phyloP scores from a whole-genome alignment of 2,329 filamentous ascomycete genomes.

The Xylariaceae sp. region DNA sequence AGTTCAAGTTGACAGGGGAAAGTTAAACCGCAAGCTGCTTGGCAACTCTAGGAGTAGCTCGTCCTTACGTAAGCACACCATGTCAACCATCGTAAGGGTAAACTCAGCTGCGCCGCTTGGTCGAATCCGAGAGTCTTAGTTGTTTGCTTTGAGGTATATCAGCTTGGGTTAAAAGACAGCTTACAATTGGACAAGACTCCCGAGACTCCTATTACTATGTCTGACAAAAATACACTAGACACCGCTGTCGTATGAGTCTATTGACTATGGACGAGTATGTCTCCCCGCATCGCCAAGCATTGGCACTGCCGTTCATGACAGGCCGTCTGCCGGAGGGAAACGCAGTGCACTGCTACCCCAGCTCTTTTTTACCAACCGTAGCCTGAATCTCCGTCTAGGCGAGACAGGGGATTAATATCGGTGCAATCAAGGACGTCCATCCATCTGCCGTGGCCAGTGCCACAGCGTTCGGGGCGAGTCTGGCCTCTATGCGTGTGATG shows the following conservation, averaged over 20 bases:
- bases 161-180: too few relatives aligned
- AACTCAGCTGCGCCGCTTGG: too few relatives aligned
- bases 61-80: too few relatives aligned
- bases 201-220: too few relatives aligned
- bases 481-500: neutral
- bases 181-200: too few relatives aligned
- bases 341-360: neutral
- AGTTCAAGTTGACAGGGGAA: too few relatives aligned
- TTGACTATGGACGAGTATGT: constrained; percentile 1
- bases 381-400: constrained; percentile 25
- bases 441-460: constrained; percentile 21
- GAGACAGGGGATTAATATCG: constrained; percentile 17
- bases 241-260: neutral
- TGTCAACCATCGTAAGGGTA: too few relatives aligned
- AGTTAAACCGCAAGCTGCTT: too few relatives aligned
- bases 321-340: constrained; percentile 14
- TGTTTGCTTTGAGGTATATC: neutral
- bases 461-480: constrained; percentile 3
- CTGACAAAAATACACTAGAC: neutral
- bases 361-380: constrained; percentile 19
- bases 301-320: constrained; percentile 20
- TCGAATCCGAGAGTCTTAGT: too few relatives aligned
- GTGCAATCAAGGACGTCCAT: constrained; percentile 20
- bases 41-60: too few relatives aligned
- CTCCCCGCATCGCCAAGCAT: constrained; percentile 18